These are phyloP conservation scores for Scleroderma citrinum DNA, from an alignment of 768 basidiomycete species.

Conservation along the genomic window DNA sequence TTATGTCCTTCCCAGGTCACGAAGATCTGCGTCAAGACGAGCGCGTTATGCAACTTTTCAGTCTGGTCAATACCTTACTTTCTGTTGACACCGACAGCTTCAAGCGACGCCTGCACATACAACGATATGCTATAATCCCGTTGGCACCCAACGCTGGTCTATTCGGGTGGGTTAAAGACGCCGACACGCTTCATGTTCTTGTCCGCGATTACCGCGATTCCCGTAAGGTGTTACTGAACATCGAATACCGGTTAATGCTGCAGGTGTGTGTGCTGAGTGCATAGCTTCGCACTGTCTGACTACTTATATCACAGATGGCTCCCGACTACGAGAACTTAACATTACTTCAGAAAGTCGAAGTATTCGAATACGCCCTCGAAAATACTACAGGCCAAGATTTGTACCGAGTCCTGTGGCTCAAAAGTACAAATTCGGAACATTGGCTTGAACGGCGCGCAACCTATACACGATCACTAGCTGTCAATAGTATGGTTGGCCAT, in stretches of 20 bases:
- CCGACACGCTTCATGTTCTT: constrained; percentile 92
- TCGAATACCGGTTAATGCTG: constrained; percentile 97
- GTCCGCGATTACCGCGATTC: constrained; percentile 96
- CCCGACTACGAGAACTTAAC: constrained; percentile 96
- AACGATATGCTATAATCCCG: constrained; percentile 88
- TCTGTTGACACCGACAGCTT: constrained; percentile 92
- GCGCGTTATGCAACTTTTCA: constrained; percentile 97
- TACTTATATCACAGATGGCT: constrained; percentile 68
- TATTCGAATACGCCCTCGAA: constrained; percentile 97
- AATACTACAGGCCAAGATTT: constrained; percentile 98
- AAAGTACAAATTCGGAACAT: constrained; percentile 91
- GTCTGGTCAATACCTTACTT: constrained; percentile 91
- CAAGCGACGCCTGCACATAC: constrained; percentile 93
- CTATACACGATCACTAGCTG: constrained; percentile 91
- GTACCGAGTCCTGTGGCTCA: constrained; percentile 95
- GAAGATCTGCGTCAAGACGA: constrained; percentile 99
- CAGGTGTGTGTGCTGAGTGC: constrained; percentile 84
- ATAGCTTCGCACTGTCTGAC: neutral
- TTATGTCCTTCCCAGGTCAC: constrained; percentile 54
- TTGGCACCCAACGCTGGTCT: constrained; percentile 94
- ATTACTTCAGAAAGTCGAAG: constrained; percentile 95
- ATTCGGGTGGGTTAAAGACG: constrained; percentile 92
- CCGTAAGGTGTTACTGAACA: constrained; percentile 93
- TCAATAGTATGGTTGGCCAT: constrained; percentile 98
- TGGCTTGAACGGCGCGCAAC: constrained; percentile 96